A percentile compares a stretch with the other conserved stretches of the same genome.
These are phyloP conservation scores for Eremothecium gossypii DNA, from an alignment of 1,139 yeast species.

Conservation along the genomic window DNA sequence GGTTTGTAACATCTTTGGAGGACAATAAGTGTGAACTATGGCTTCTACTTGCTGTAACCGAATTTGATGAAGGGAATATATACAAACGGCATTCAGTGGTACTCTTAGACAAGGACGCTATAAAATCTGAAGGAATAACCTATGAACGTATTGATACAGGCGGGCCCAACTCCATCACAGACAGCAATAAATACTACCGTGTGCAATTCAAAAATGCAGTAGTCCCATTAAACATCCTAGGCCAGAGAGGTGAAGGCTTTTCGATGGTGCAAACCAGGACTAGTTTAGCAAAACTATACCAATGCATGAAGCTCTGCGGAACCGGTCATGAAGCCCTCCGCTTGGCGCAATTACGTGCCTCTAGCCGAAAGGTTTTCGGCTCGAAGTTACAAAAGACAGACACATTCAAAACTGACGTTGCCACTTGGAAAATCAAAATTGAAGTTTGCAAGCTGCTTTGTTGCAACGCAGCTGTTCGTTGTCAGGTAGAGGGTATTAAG, in stretches of 20 bases:
- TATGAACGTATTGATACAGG: conserved; percentile 4
- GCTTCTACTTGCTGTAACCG: conserved; percentile 62
- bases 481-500: conserved; percentile 50
- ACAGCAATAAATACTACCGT: conserved; percentile 37
- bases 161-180: not conserved
- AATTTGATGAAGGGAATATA: conserved; percentile 30
- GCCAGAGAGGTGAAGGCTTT: conserved; percentile 52
- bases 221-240: conserved; percentile 40
- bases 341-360: conserved; percentile 47
- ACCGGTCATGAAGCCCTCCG: conserved; percentile 54
- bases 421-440: conserved; percentile 51
- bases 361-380: conserved; percentile 49
- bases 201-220: conserved; percentile 45
- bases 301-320: conserved; percentile 64
- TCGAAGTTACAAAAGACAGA: conserved; percentile 47
- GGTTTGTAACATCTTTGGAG: conserved; percentile 75
- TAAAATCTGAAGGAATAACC: conserved; percentile 2
- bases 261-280: conserved; percentile 61
- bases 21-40: conserved; percentile 55
- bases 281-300: conserved; percentile 70
- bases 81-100: conserved; percentile 55
- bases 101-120: conserved; percentile 29
- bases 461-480: conserved; percentile 56
- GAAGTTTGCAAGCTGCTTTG: conserved; percentile 52
- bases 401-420: conserved; percentile 41